phyloP scores from a whole-genome alignment of 2,329 filamentous ascomycete genomes.

The Polychaeton citri region DNA sequence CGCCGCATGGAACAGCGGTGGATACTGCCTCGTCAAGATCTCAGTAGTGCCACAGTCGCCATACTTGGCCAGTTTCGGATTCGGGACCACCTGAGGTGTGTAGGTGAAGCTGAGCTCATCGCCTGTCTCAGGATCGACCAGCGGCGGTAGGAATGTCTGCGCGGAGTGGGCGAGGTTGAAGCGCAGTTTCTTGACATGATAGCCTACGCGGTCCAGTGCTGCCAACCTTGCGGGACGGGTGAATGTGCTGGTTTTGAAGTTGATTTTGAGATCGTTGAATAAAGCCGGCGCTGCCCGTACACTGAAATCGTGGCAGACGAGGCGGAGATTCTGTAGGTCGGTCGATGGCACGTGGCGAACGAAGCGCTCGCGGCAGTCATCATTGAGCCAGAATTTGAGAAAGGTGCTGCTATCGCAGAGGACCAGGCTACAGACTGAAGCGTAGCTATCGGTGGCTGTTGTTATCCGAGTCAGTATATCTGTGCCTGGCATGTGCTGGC shows the following conservation, averaged over 20 bases:
- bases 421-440: constrained; percentile 36
- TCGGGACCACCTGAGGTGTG: constrained; percentile 49
- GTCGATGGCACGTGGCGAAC: constrained; percentile 27
- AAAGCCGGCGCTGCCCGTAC: constrained; percentile 55
- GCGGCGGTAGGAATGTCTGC: constrained; percentile 73
- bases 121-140: constrained; percentile 64
- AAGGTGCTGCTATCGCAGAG: constrained; percentile 35
- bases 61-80: constrained; percentile 60
- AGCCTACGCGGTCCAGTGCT: constrained; percentile 64
- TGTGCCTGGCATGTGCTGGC: constrained; percentile 2
- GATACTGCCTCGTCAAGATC: constrained; percentile 73
- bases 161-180: constrained; percentile 65
- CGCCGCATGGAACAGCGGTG: constrained; percentile 76
- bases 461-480: not conserved
- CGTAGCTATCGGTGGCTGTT: constrained; percentile 31
- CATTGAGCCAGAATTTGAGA: constrained; percentile 36
- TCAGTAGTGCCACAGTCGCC: constrained; percentile 67
- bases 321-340: constrained; percentile 41
- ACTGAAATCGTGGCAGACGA: constrained; percentile 57
- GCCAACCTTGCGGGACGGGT: constrained; percentile 60
- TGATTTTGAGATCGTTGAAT: constrained; percentile 56
- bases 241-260: constrained; percentile 62
- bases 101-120: constrained; percentile 72
- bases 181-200: constrained; percentile 62
- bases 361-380: constrained; percentile 32